These are phyloP conservation scores for Lycium ferocissimum DNA, from an alignment of 257 asterid genomes.

Conservation along the genomic window DNA sequence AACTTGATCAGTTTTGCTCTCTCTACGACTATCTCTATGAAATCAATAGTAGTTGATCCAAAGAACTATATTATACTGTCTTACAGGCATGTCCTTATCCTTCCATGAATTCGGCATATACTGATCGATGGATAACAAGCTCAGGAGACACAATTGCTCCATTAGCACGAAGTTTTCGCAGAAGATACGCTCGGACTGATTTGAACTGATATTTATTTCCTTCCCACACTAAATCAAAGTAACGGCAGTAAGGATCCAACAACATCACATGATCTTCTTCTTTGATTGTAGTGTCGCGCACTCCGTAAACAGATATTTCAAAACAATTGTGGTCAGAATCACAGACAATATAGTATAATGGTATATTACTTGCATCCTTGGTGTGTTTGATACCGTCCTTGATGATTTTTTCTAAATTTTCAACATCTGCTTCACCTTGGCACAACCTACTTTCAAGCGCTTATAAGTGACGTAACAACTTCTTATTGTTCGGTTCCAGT, in stretches of 20 bases:
- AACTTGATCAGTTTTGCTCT: not conserved
- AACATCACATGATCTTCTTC: too few species aligned
- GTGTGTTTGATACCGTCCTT: slow-evolving; percentile 88
- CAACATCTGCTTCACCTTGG: slow-evolving; percentile 43
- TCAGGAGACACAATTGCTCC: too few species aligned
- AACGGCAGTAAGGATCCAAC: too few species aligned
- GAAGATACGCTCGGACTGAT: too few species aligned
- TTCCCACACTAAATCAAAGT: too few species aligned
- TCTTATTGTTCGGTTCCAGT: not conserved
- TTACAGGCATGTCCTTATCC: too few species aligned
- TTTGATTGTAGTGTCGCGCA: slow-evolving; percentile 60
- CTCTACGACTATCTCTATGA: not conserved
- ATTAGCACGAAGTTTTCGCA: too few species aligned
- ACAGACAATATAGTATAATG: slow-evolving; percentile 81
- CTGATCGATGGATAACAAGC: too few species aligned
- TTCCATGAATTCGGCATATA: too few species aligned
- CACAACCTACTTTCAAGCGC: not conserved
- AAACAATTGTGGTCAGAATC: slow-evolving; percentile 75
- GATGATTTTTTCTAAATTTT: slow-evolving; percentile 65
- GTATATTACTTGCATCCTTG: slow-evolving; percentile 72
- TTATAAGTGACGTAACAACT: not conserved
- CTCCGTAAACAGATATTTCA: slow-evolving; percentile 71
- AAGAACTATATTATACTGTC: too few species aligned
- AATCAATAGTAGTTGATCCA: too few species aligned
- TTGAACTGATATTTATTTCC: too few species aligned